Percentiles rank a stretch among this genome's conserved stretches.
phyloP scores from a whole-genome alignment of 2,329 filamentous ascomycete species.

The Didymella exigua region DNA sequence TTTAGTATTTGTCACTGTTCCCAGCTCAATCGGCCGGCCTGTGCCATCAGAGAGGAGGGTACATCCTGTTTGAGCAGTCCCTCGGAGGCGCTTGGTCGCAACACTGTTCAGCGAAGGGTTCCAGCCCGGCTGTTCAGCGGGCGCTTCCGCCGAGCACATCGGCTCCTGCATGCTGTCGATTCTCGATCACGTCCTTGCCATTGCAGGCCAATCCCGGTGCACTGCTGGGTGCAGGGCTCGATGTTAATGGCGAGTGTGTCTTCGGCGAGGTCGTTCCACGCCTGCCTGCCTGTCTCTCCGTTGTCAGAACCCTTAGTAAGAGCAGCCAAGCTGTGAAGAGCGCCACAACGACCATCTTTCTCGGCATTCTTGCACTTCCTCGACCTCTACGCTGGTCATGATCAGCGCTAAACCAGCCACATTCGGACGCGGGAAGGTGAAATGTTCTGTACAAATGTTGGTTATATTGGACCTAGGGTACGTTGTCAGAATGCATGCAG shows the following conservation, averaged over 20 bases:
- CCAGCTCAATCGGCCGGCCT: constrained; percentile 4
- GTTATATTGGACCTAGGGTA: constrained; percentile 10
- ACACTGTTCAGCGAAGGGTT: constrained; percentile 17
- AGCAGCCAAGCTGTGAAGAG: constrained; percentile 21
- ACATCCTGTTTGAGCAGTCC: constrained; percentile 5
- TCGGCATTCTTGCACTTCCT: constrained; percentile 23
- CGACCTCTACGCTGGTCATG: constrained; percentile 4
- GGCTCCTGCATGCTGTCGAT: constrained; percentile 8
- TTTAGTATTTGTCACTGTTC: constrained; percentile 23
- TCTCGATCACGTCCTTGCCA: constrained; percentile 10
- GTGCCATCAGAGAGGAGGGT: constrained; percentile 3
- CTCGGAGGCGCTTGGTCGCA: constrained; percentile 4
- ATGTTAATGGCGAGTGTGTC: constrained; percentile 26
- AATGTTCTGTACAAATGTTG: constrained; percentile 6
- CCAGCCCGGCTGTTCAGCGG: constrained; percentile 22
- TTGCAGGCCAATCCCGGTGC: constrained; percentile 16
- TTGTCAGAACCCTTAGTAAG: constrained; percentile 25
- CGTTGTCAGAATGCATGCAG: constrained; percentile 1
- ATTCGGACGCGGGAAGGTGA: constrained; percentile 14
- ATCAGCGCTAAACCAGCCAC: constrained; percentile 10
- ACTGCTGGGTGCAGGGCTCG: constrained; percentile 17
- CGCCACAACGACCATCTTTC: constrained; percentile 29
- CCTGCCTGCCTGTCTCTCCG: constrained; percentile 21
- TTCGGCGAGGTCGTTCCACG: constrained; percentile 39
- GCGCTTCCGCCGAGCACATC: constrained; percentile 19